These are phyloP conservation scores for Phytopythium ostracodes DNA, from an alignment of 352 stramenopile species.

Conservation along the genomic window DNA sequence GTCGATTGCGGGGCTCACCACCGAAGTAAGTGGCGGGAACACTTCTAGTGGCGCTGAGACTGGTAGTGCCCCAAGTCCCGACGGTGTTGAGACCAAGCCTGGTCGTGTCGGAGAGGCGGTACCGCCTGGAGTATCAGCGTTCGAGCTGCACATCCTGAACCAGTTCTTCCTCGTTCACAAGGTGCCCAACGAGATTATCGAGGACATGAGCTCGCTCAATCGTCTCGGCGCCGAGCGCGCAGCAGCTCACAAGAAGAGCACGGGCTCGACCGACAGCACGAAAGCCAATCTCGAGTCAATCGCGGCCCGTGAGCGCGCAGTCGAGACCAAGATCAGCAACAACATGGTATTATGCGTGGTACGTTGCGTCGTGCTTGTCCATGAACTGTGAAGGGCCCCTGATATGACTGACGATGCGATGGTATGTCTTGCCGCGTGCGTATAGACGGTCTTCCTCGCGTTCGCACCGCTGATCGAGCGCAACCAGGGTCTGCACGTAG, in stretches of 20 bases:
- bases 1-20: background rate
- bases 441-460: conserved; percentile 13
- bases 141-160: conserved; percentile 36
- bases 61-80: too few relatives aligned
- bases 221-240: conserved; percentile 26
- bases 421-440: background rate
- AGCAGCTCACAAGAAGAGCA: conserved; percentile 3
- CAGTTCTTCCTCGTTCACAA: conserved; percentile 43
- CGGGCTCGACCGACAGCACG: conserved; percentile 5
- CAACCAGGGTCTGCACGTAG: background rate
- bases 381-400: too few relatives aligned
- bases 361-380: background rate
- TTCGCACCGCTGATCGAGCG: conserved; percentile 13
- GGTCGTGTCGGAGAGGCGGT: background rate
- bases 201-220: conserved; percentile 43
- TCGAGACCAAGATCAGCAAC: conserved; percentile 28
- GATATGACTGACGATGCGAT: background rate
- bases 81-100: background rate
- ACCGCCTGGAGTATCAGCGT: background rate
- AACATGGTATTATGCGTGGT: conserved; percentile 43
- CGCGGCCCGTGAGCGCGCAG: conserved; percentile 8
- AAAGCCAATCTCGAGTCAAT: conserved; percentile 2
- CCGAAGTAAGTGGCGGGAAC: background rate
- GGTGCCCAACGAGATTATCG: conserved; percentile 36
- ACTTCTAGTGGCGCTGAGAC: background rate